Base-by-base conservation (phyloP, 345 rosid genomes). In the Mallotus nudiflorus region DNA sequence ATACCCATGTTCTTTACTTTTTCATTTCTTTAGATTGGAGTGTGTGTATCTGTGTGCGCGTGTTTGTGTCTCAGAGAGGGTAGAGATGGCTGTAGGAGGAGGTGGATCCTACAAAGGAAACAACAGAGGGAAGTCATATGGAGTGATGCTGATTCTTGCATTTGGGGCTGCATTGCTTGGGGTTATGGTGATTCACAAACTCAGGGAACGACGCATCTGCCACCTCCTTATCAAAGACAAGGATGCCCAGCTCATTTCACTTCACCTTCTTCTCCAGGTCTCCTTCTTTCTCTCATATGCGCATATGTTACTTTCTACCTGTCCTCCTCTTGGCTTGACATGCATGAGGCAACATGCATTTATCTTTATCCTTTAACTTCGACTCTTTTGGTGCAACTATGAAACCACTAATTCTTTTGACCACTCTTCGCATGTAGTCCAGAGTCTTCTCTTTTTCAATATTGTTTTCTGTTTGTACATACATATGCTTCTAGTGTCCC, bases 241-340 rank as follows among this genome's bases (percentile, higher is more conserved):
- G 71, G 84, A 75, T 58, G 68, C 63, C 0, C 75, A 82, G 14
- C 84, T 89, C 72, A 13, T 71, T 3, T 81, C 89, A 5, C 81
- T 89, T 66, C 85, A 86, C 3, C 71, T 82, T 65, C 85, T 85
- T 75, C 72, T 86, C 62, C 89, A 86, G 91, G 93, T 89, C 50
- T 35, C 46, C 51, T 27, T 49, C 55, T 39, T 19, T 64, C 67
- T 49, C 62, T 8, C 65, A 12, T 2, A 1, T 9, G 14, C 68
- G 49, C 59, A 61, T 55, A 5, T 66, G 50, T 27, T 11, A 10
- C 66, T 48, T 74, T 66, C 29, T 22, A 65, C 77, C 68, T 60
- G 75, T 76, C 81, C 48, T 51, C 19, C 67, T 74, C 14, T 70
- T 51, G 33, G 19, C 25, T 33, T 68, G 62, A 67, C 73, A 70